These are phyloP conservation scores for Prunus salicina DNA, from an alignment of 306 rosid species.

Conservation along the genomic window DNA sequence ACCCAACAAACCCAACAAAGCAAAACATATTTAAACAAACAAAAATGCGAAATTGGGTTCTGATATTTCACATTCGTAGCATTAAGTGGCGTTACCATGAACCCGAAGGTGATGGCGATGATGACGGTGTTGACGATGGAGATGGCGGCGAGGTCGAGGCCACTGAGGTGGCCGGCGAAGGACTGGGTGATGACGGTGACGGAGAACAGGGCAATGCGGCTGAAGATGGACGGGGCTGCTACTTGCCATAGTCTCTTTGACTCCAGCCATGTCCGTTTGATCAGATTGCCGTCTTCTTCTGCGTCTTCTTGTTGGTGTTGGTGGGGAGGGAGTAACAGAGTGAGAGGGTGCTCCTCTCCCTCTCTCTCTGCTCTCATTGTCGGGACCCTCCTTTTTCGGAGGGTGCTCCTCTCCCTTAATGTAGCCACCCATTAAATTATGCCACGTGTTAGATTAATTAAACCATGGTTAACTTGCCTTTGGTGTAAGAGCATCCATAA, in stretches of 20 bases:
- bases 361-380: constrained; percentile 5
- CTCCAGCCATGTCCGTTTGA: constrained; percentile 41
- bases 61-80: no score
- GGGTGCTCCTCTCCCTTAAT: background rate
- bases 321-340: constrained; percentile 21
- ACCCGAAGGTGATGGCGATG: constrained; percentile 58
- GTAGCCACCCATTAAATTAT: no score
- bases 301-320: background rate
- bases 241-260: constrained; percentile 56
- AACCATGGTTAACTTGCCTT: no score
- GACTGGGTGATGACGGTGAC: constrained; percentile 62
- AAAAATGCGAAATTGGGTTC: background rate
- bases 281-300: constrained; percentile 1
- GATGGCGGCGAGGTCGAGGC: constrained; percentile 63
- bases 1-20: background rate
- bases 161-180: constrained; percentile 66
- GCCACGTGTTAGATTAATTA: no score
- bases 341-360: constrained; percentile 18
- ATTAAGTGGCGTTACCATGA: constrained; percentile 37
- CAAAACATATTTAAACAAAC: background rate
- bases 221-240: constrained; percentile 69
- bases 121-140: constrained; percentile 63
- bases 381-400: background rate
- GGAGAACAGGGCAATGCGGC: constrained; percentile 75
- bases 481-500: no score